Evolutionary conservation across 805 yeast genomes (phyloP).

Genomic region (Zygosaccharomyces bailii): DNA sequence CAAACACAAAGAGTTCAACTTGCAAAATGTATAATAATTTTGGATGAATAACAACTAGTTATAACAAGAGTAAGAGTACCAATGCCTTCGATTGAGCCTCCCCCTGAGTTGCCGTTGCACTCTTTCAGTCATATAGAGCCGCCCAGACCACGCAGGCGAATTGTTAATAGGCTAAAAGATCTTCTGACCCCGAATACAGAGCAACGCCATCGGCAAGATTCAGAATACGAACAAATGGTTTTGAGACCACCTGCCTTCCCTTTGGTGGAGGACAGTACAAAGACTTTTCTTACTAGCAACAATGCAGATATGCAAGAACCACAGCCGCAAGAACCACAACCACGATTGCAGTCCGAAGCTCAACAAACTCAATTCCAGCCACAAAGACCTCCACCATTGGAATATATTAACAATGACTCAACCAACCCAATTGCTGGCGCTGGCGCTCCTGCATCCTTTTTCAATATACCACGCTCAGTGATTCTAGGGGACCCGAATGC

Average conservation of each 20-base stretch:
- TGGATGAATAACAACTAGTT: no score
- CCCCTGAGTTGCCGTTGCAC: slow-evolving; percentile 17
- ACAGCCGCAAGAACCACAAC: no score
- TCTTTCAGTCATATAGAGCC: slow-evolving; percentile 2
- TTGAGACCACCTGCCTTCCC: slow-evolving; percentile 5
- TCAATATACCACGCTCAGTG: slow-evolving; percentile 9
- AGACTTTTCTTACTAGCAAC: slow-evolving; percentile 30
- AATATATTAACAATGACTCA: no score
- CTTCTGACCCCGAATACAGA: slow-evolving; percentile 7
- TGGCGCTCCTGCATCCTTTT: neutral
- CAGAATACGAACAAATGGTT: neutral
- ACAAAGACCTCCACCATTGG: no score
- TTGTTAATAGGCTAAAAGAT: slow-evolving; percentile 13
- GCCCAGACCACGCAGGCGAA: slow-evolving; percentile 7
- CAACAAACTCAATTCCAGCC: no score
- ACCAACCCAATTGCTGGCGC: no score
- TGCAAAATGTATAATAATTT: no score
- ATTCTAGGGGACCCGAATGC: slow-evolving; percentile 8
- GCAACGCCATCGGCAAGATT: neutral
- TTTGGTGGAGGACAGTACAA: slow-evolving; percentile 20
- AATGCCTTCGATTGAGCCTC: slow-evolving; percentile 10
- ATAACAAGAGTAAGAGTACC: no score
- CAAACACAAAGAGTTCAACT: no score
- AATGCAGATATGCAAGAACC: slow-evolving; percentile 11
- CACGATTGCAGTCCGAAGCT: no score